These are phyloP conservation scores for Backusella tarrabulga DNA, from an alignment of 192 early-diverging fungal genomes.

Conservation along the genomic window DNA sequence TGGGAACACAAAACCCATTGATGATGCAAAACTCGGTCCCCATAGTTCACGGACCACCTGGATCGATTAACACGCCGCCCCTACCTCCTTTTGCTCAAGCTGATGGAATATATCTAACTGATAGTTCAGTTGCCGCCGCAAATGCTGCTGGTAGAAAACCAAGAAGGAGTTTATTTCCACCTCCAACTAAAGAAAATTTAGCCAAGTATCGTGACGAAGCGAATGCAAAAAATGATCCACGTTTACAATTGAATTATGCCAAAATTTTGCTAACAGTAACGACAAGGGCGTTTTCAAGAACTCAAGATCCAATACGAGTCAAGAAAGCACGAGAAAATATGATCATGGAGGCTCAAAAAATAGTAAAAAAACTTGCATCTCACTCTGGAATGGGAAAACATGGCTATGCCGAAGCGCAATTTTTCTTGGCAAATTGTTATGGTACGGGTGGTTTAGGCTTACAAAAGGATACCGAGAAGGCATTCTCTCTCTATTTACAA, in stretches of 20 bases:
- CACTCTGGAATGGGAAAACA: conserved; percentile 67
- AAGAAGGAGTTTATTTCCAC: conserved; percentile 23
- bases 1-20: neutral
- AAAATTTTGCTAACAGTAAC: conserved; percentile 81
- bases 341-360: conserved; percentile 82
- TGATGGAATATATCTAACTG: conserved; percentile 21
- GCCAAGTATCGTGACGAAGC: conserved; percentile 42
- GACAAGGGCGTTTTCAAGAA: conserved; percentile 56
- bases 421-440: conserved; percentile 90
- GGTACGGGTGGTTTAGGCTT: conserved; percentile 83
- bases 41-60: neutral
- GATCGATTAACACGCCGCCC: neutral
- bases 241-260: conserved; percentile 81
- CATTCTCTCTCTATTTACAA: conserved; percentile 89
- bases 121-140: conserved; percentile 27
- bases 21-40: neutral
- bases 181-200: conserved; percentile 41
- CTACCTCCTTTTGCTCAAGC: neutral
- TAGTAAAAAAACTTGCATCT: conserved; percentile 81
- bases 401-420: conserved; percentile 88
- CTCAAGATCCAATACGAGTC: conserved; percentile 60
- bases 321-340: conserved; percentile 73
- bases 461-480: conserved; percentile 79
- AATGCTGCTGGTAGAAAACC: conserved; percentile 8
- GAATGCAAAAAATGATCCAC: conserved; percentile 66